These are phyloP conservation scores for Penicillium alfredii DNA, from an alignment of 495 filamentous ascomycete species.

Conservation along the genomic window DNA sequence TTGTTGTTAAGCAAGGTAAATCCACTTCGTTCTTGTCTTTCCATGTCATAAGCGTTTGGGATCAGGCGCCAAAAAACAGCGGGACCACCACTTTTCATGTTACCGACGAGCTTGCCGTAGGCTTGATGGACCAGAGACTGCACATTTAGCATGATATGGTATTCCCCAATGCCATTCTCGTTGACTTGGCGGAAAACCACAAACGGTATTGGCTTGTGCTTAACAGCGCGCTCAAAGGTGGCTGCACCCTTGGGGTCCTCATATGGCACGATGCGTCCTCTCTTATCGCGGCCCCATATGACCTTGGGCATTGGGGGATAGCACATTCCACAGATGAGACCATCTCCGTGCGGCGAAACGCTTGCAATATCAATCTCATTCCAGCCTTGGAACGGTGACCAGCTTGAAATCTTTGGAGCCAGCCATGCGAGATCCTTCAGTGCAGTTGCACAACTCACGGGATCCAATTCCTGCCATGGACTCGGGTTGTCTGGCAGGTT, in stretches of 20 bases:
- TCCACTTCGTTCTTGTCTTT: slow-evolving; percentile 21
- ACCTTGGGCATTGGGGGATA: slow-evolving; percentile 38
- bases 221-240: slow-evolving; percentile 42
- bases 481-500: slow-evolving; percentile 6
- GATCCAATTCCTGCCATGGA: slow-evolving; percentile 19
- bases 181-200: slow-evolving; percentile 35
- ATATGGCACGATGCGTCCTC: slow-evolving; percentile 26
- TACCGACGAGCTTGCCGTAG: slow-evolving; percentile 27
- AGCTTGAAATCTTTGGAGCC: slow-evolving; percentile 19
- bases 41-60: slow-evolving; percentile 37
- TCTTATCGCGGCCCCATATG: slow-evolving; percentile 29
- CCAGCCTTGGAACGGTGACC: slow-evolving; percentile 23
- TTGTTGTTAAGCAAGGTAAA: slow-evolving; percentile 44
- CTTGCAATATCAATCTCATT: slow-evolving; percentile 6
- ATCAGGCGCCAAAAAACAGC: slow-evolving; percentile 47
- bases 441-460: slow-evolving; percentile 14
- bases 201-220: slow-evolving; percentile 43
- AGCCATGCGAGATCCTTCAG: slow-evolving; percentile 28
- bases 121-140: slow-evolving; percentile 53
- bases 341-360: not conserved
- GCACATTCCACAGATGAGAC: slow-evolving; percentile 28
- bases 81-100: slow-evolving; percentile 8
- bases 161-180: slow-evolving; percentile 17
- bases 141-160: slow-evolving; percentile 51
- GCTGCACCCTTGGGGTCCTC: slow-evolving; percentile 44